These are phyloP conservation scores for Rhodotorula babjevae DNA, from an alignment of 768 basidiomycete species.

Conservation along the genomic window DNA sequence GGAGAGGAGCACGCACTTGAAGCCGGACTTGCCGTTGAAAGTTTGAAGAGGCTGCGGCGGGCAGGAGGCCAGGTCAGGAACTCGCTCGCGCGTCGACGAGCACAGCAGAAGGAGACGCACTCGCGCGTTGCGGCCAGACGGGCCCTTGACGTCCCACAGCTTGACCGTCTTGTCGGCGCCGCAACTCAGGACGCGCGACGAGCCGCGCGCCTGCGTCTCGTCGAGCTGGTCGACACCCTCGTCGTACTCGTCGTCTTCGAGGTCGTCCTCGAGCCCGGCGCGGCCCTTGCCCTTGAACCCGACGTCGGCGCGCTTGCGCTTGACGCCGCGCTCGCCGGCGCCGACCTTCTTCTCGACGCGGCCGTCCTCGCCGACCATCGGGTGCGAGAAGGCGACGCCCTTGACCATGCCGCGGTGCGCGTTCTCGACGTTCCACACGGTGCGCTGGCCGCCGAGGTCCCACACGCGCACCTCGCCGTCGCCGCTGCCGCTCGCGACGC, in stretches of 20 bases:
- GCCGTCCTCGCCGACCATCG: constrained; percentile 47
- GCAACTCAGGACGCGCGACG: constrained; percentile 61
- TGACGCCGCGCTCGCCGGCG: constrained; percentile 24
- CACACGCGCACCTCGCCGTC: constrained; percentile 91
- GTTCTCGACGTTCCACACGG: constrained; percentile 55
- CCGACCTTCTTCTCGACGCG: constrained; percentile 40
- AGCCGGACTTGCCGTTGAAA: constrained; percentile 78
- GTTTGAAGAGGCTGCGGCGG: constrained; percentile 62
- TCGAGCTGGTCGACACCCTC: constrained; percentile 44
- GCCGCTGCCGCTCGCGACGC: constrained; percentile 87
- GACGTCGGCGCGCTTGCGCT: constrained; percentile 32
- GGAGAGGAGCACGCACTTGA: constrained; percentile 60
- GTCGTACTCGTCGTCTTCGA: constrained; percentile 41
- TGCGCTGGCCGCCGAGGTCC: constrained; percentile 61
- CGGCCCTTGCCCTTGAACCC: constrained; percentile 42
- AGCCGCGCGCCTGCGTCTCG: constrained; percentile 46
- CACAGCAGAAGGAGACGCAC: constrained; percentile 13
- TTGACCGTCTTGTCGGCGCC: constrained; percentile 78
- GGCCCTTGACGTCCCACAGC: constrained; percentile 60
- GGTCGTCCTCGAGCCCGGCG: constrained; percentile 39
- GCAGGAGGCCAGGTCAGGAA: not conserved
- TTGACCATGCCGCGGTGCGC: constrained; percentile 84
- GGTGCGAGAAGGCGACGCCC: constrained; percentile 67
- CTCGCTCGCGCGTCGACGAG: not conserved
- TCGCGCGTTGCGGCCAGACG: constrained; percentile 43